These are phyloP conservation scores for Heliamphora pulchella DNA, from an alignment of 179 eudicot genomes.

Conservation along the genomic window DNA sequence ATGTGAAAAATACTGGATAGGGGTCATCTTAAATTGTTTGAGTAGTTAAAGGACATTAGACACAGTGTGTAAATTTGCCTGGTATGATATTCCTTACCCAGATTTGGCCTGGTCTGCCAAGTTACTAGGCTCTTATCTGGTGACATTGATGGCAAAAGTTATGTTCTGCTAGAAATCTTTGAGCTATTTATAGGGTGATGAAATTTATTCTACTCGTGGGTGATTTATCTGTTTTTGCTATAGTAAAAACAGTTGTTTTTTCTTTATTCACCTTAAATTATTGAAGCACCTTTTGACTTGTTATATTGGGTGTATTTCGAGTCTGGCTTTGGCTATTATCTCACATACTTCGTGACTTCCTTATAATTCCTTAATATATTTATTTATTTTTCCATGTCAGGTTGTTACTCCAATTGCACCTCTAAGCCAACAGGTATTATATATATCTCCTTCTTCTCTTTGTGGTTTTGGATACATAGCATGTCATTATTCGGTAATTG, in stretches of 20 bases:
- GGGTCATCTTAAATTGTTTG: too few relatives aligned
- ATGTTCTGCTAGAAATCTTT: background rate
- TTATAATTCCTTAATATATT: background rate
- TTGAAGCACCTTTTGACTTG: background rate
- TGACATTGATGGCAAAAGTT: background rate
- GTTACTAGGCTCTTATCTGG: background rate
- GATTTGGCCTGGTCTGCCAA: background rate
- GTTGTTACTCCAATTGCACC: slow-evolving; percentile 98
- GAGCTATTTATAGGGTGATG: background rate
- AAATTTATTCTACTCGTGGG: background rate
- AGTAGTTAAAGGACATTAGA: too few relatives aligned
- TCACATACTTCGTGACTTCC: background rate
- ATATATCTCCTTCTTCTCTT: background rate
- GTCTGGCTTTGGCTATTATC: background rate
- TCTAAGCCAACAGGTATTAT: slow-evolving; percentile 86
- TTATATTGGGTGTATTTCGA: background rate
- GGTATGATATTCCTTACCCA: too few relatives aligned
- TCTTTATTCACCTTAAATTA: background rate
- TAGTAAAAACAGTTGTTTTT: background rate
- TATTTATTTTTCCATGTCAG: slow-evolving; percentile 30
- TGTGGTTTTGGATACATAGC: background rate
- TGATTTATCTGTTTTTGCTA: background rate
- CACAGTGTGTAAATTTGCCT: too few relatives aligned
- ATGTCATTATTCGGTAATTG: background rate
- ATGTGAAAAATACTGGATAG: too few relatives aligned